Evolutionary conservation across 768 basidiomycete genomes (phyloP).

Genomic region (Trametes sanguinea): DNA sequence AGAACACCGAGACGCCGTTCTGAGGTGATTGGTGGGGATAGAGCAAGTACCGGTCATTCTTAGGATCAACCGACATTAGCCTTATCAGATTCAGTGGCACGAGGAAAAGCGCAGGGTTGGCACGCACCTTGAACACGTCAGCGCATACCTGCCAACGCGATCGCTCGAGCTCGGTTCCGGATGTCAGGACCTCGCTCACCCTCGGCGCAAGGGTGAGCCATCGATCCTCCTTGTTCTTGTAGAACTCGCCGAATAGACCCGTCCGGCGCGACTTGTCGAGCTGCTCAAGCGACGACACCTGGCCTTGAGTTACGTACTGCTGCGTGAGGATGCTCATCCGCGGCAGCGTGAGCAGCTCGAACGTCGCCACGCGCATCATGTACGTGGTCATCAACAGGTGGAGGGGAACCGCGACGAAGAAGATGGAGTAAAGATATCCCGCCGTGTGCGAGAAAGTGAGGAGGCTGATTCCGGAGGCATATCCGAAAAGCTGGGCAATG

Average conservation of each 20-base stretch:
- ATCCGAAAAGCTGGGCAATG: conserved; percentile 31
- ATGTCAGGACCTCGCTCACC: conserved; percentile 25
- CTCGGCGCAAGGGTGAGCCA: conserved; percentile 27
- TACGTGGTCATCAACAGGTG: conserved; percentile 27
- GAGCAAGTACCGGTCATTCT: conserved; percentile 31
- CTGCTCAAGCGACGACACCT: conserved; percentile 20
- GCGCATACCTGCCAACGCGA: conserved; percentile 27
- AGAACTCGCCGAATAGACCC: conserved; percentile 33
- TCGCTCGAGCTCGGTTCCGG: conserved; percentile 19
- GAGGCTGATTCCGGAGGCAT: conserved; percentile 31
- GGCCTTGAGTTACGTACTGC: conserved; percentile 17
- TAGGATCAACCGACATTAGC: background rate
- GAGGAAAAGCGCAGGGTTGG: background rate
- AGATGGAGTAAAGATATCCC: conserved; percentile 31
- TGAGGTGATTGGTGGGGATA: conserved; percentile 19
- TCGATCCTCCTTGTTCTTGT: conserved; percentile 24
- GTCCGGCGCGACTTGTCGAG: conserved; percentile 21
- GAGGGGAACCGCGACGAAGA: conserved; percentile 25
- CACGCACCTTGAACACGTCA: conserved; percentile 28
- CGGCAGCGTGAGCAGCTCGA: conserved; percentile 34
- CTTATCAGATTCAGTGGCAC: background rate
- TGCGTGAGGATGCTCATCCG: conserved; percentile 28
- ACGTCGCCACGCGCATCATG: conserved; percentile 32
- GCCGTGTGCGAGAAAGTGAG: conserved; percentile 32
- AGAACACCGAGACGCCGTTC: conserved; percentile 24